Percentiles rank a stretch among this genome's conserved stretches.
Evolutionary conservation across 2,329 filamentous ascomycete genomes (phyloP).

Genomic region (Cladosporium sp.): DNA sequence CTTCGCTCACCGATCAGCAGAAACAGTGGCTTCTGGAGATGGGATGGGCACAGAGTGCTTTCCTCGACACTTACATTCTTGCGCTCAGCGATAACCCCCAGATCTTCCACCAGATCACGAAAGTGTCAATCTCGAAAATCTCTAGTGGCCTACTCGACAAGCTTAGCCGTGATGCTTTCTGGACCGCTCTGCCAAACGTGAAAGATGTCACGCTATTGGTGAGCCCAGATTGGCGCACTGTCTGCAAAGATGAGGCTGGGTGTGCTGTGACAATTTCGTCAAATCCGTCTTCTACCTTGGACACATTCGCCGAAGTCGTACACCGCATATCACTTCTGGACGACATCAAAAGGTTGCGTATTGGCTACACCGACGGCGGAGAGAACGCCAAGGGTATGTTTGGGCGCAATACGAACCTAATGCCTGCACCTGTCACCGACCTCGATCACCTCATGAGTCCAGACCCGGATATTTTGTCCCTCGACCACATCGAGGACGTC

Average conservation of each 20-base stretch:
- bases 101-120: constrained; percentile 53
- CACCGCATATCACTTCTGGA: constrained; percentile 38
- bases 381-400: constrained; percentile 60
- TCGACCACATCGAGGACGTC: constrained; percentile 56
- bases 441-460: constrained; percentile 17
- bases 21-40: constrained; percentile 65
- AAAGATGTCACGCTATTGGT: constrained; percentile 55
- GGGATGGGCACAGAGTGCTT: constrained; percentile 64
- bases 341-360: constrained; percentile 55
- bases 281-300: constrained; percentile 50
- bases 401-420: constrained; percentile 58
- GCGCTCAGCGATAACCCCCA: constrained; percentile 57
- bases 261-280: constrained; percentile 48
- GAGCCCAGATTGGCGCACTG: constrained; percentile 62
- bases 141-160: constrained; percentile 58
- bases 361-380: constrained; percentile 65
- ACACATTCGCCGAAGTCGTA: constrained; percentile 52
- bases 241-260: constrained; percentile 51
- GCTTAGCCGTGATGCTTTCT: constrained; percentile 57
- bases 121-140: constrained; percentile 60
- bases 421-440: constrained; percentile 56
- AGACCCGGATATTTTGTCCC: constrained; percentile 38
- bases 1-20: constrained; percentile 55
- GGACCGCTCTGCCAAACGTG: constrained; percentile 55
- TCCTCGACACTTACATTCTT: constrained; percentile 64